Conservation (phyloP, 2,329 filamentous ascomycete genomes). For the Alternaria sp. region DNA sequence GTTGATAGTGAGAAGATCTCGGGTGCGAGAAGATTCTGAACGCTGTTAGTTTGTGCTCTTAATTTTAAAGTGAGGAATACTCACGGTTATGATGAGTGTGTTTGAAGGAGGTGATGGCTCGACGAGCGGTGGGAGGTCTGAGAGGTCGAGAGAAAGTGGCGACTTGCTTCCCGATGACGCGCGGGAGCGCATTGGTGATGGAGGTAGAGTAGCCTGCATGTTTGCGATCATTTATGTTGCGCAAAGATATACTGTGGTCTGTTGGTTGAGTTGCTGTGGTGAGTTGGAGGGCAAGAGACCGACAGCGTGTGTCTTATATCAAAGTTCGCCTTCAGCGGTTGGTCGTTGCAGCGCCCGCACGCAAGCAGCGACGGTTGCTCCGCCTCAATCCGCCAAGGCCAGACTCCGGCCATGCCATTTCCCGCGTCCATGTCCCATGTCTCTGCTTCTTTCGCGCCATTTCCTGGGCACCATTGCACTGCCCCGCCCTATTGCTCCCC, state of each 20-base stretch:
- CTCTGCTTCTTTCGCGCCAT: conserved; percentile 21
- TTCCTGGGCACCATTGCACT: conserved; percentile 35
- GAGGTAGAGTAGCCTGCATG: conserved; percentile 37
- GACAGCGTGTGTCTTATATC: conserved; percentile 33
- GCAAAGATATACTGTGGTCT: conserved; percentile 9
- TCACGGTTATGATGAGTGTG: conserved; percentile 77
- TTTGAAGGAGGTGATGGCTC: conserved; percentile 80
- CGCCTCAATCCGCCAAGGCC: conserved; percentile 23
- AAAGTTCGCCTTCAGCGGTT: conserved; percentile 21
- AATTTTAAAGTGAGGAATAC: conserved; percentile 9
- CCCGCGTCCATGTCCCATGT: conserved; percentile 17
- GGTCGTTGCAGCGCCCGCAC: conserved; percentile 30
- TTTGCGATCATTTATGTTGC: conserved; percentile 26
- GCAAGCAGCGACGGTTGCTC: conserved; percentile 22
- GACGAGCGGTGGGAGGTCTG: conserved; percentile 70
- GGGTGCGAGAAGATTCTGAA: conserved; percentile 69
- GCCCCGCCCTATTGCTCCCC: conserved; percentile 28
- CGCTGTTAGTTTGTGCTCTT: conserved; percentile 20
- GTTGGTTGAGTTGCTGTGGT: conserved; percentile 17
- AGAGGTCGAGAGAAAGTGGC: conserved; percentile 74
- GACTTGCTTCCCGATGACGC: conserved; percentile 48
- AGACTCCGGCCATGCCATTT: conserved; percentile 19
- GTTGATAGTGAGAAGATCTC: conserved; percentile 78
- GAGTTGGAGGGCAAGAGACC: conserved; percentile 17
- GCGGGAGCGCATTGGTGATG: conserved; percentile 43